Evolutionary conservation across 2,329 filamentous ascomycete genomes (phyloP), one percentile per base, ranked within the genome.

Genomic region (Zopfia rhizophila): DNA sequence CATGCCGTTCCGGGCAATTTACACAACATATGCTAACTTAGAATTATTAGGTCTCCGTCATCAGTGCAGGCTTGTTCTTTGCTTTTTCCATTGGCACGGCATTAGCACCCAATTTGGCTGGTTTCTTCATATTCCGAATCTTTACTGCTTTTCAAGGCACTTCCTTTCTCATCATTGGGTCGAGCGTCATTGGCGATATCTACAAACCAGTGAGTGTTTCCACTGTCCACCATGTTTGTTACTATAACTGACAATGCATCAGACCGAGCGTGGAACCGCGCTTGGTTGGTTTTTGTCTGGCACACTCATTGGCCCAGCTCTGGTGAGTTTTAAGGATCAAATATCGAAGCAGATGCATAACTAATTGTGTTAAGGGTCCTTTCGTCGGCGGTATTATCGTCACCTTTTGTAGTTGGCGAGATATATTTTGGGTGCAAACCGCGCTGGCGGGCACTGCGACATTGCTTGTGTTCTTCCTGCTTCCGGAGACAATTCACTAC

Each of bases 311-410:
- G 89, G 88, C 0, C 88, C 89, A 5, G 66, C 68, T 5, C 29
- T 71, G 19, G 66, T 61, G 63, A 47, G 13, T 37, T 38, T n/a
- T n/a, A n/a, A n/a, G n/a, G n/a, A n/a, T n/a, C n/a, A n/a, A n/a
- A n/a, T n/a, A n/a, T n/a, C n/a, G n/a, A n/a, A n/a, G n/a, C n/a
- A n/a, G n/a, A n/a, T n/a, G n/a, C n/a, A n/a, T n/a, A n/a, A 16
- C 47, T 51, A 39, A 60, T 32, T 14, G 5, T 3, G 84, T 1
- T 77, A 88, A 60, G 87, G n/a, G 88, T 2, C 82, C 84, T 0
- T 88, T 90, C 58, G 75, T 91, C 7, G 84, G 89, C 42, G 89
- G 88, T 17, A 84, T 91, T 31, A 89, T 93, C 38, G 87, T 91
- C 12, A 91, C 88, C 0, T 91, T 84, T 68, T 78, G 79, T 5